Conservation (phyloP, 352 stramenopile genomes). For the Phytophthora meadii region DNA sequence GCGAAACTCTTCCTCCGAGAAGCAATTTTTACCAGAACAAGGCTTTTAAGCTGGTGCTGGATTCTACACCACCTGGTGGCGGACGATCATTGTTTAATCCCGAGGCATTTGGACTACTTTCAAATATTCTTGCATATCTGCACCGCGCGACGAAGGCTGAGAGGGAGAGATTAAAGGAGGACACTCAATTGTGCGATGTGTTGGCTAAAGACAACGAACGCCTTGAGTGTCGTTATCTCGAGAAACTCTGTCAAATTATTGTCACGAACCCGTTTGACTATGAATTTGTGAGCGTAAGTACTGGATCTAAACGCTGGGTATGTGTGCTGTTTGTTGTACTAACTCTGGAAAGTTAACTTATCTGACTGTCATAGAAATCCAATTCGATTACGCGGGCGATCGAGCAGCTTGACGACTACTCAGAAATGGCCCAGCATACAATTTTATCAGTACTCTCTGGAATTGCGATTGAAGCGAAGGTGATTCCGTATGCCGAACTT, state of each 20-base stretch:
- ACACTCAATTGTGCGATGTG: slow-evolving; percentile 5
- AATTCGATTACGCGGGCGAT: slow-evolving; percentile 48
- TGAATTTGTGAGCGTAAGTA: slow-evolving; percentile 58
- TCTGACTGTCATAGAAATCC: slow-evolving; percentile 42
- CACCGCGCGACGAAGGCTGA: slow-evolving; percentile 29
- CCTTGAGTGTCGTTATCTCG: slow-evolving; percentile 58
- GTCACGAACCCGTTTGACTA: slow-evolving; percentile 57
- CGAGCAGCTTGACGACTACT: slow-evolving; percentile 48
- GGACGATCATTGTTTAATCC: slow-evolving; percentile 50
- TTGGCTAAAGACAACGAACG: slow-evolving; percentile 19
- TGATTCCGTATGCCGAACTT: slow-evolving; percentile 66
- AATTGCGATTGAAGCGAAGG: slow-evolving; percentile 60
- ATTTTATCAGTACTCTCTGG: slow-evolving; percentile 63
- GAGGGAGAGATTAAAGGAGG: slow-evolving; percentile 1
- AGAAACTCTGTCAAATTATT: slow-evolving; percentile 59
- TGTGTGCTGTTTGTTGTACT: not conserved
- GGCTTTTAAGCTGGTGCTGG: slow-evolving; percentile 43
- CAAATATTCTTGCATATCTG: slow-evolving; percentile 51
- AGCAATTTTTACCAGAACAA: slow-evolving; percentile 39
- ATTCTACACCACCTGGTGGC: slow-evolving; percentile 1
- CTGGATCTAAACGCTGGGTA: not conserved
- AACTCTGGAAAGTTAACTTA: not conserved
- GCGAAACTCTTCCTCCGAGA: slow-evolving; percentile 27
- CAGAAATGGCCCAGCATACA: slow-evolving; percentile 56
- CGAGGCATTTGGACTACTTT: slow-evolving; percentile 60